These are phyloP conservation scores for Amylocarpus encephaloides DNA, from an alignment of 2,329 filamentous ascomycete genomes.

Conservation along the genomic window DNA sequence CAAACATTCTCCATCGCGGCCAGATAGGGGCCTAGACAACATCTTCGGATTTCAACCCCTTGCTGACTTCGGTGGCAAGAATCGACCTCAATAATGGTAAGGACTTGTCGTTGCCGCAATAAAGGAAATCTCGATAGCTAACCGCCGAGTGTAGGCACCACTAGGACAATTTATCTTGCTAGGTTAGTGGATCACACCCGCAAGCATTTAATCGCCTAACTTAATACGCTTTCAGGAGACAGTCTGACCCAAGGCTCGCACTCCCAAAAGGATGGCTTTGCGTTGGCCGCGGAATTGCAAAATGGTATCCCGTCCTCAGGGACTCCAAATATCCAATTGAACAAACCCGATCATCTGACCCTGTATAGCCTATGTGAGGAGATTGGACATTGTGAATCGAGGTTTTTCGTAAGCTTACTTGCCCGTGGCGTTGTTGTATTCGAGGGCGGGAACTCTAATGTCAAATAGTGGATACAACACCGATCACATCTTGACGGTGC, in stretches of 20 bases:
- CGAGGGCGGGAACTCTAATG: neutral
- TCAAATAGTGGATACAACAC: slow-evolving; percentile 67
- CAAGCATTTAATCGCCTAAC: neutral
- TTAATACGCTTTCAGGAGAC: neutral
- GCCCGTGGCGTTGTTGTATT: neutral
- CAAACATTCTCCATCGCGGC: too few relatives aligned
- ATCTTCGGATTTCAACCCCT: too few relatives aligned
- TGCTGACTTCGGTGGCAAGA: too few relatives aligned
- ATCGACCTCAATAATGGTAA: too few relatives aligned
- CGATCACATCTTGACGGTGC: slow-evolving; percentile 59
- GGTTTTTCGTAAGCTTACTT: slow-evolving; percentile 1
- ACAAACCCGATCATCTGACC: neutral
- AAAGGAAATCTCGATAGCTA: too few relatives aligned
- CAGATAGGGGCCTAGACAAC: too few relatives aligned
- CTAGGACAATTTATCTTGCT: slow-evolving; percentile 2
- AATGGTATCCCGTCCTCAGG: neutral
- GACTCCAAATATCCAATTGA: neutral
- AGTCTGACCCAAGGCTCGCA: slow-evolving; percentile 1
- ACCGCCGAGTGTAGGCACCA: neutral
- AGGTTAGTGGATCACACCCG: neutral
- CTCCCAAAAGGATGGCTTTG: slow-evolving; percentile 1
- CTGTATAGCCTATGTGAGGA: slow-evolving; percentile 1
- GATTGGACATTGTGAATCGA: slow-evolving; percentile 4
- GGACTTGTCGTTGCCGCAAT: too few relatives aligned
- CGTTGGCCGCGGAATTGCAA: neutral